phyloP scores from a whole-genome alignment of 2,329 filamentous ascomycete species.

The Hypoxylon sp. region DNA sequence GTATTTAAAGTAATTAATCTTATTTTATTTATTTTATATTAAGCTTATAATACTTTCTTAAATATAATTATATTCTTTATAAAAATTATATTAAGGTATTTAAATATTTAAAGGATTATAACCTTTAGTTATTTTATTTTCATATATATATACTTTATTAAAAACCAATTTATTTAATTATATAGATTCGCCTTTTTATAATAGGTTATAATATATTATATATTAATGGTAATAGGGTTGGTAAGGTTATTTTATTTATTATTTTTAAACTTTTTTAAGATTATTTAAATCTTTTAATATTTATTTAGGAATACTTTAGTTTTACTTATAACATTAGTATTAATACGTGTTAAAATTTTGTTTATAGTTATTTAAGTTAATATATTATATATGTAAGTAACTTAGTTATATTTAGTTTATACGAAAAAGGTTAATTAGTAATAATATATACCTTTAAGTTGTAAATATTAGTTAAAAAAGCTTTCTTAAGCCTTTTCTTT shows the following conservation, averaged over 20 bases:
- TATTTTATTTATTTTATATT: constrained; percentile 6
- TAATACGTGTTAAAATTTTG: neutral
- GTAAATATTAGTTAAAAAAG: constrained; percentile 1
- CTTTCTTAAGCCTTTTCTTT: neutral
- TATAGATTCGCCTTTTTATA: neutral
- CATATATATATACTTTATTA: constrained; percentile 1
- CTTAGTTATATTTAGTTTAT: neutral
- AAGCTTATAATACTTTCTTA: neutral
- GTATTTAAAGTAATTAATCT: constrained; percentile 6
- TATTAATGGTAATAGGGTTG: neutral
- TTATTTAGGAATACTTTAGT: constrained; percentile 1
- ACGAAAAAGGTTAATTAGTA: neutral
- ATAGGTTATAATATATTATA: neutral
- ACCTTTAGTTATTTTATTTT: neutral
- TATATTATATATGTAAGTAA: neutral
- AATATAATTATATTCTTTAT: neutral
- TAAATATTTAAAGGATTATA: neutral
- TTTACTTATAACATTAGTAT: constrained; percentile 2
- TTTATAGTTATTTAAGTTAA: neutral
- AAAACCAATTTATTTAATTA: neutral
- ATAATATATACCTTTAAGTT: neutral
- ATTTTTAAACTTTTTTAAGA: neutral
- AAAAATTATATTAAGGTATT: constrained; percentile 1
- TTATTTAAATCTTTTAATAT: neutral
- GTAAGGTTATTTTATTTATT: neutral